phyloP scores from a whole-genome alignment of 345 rosid genomes.

The Balakata baccata region DNA sequence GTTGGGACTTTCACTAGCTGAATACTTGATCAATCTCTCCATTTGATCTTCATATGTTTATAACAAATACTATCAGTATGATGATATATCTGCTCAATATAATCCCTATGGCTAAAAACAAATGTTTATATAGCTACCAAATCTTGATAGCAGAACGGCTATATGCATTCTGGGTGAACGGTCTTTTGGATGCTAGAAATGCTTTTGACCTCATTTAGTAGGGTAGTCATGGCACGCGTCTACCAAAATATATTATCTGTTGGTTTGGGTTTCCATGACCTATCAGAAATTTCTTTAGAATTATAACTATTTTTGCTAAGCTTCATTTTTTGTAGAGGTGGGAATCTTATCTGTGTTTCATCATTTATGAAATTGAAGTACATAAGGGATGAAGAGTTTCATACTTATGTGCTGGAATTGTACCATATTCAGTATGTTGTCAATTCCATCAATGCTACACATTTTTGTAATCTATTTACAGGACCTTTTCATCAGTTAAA shows the following conservation, averaged over 20 bases:
- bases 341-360: not conserved
- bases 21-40: not conserved
- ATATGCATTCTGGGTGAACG: not conserved
- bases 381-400: conserved; percentile 11
- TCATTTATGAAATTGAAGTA: conserved; percentile 2
- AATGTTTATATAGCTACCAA: not conserved
- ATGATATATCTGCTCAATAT: not conserved
- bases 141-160: not conserved
- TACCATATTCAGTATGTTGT: not conserved
- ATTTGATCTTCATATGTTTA: not conserved
- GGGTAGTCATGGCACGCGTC: not conserved
- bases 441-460: conserved; percentile 2
- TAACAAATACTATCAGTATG: not conserved
- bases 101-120: not conserved
- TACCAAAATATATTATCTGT: not conserved
- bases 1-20: not conserved
- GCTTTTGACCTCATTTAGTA: not conserved
- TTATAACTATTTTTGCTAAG: not conserved
- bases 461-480: conserved; percentile 7
- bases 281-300: not conserved
- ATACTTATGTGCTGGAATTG: not conserved
- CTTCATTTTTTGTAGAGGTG: conserved; percentile 5
- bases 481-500: not conserved
- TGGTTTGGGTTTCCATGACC: not conserved
- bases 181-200: not conserved